Base-by-base conservation (phyloP, 139 green algal genomes). In the Volvox reticuliferus region DNA sequence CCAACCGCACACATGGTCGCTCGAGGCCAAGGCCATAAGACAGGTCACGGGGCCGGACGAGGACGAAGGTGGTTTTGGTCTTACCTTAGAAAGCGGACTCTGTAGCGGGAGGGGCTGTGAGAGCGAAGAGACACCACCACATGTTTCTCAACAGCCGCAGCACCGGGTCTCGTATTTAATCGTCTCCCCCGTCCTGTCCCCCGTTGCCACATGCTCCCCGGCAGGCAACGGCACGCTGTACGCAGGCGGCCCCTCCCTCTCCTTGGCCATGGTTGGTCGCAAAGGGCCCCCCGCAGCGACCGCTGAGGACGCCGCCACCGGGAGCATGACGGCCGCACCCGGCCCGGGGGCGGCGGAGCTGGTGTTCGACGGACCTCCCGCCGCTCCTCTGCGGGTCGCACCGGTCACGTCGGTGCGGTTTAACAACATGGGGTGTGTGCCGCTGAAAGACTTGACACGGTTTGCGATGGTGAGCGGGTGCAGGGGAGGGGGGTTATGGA, bases 401-500 rank as follows among this genome's bases (percentile, higher is more conserved):
- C 92, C 90, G 12, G 32, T 82, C 1, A 35, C 16, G 18, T 44
- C 32, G n/a, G 62, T 95, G 62, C 88, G 87, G 30, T 91, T 97
- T 33, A 97, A 97, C 88, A 97, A 97, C 91, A 92, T 96, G 86
- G 76, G 87, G 28, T 97, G 95, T 91, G 18, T 32, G 24, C 71
- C 86, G 50, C 73, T 90, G 50, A 32, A 2, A 69, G 71, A 90
- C 3, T n/a, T 90, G 86, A 62, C 73, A 30, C 16, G 2, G 28
- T 62, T 77, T 33, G 50, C 50, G n/a, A 67, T 32, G 84, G 83
- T 80, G 44, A 55, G 44, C 44, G 44, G 44, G 44, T 55, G 44
- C 44, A 55, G 5, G 44, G 9, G 44, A 55, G 9, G 44, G 9
- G 44, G 44, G n/a, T n/a, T n/a, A n/a, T n/a, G 44, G 44, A 55